Evolutionary conservation across 2,329 filamentous ascomycete genomes (phyloP), one percentile per base, ranked within the genome.

Genomic region (Nigrograna mackinnonii): DNA sequence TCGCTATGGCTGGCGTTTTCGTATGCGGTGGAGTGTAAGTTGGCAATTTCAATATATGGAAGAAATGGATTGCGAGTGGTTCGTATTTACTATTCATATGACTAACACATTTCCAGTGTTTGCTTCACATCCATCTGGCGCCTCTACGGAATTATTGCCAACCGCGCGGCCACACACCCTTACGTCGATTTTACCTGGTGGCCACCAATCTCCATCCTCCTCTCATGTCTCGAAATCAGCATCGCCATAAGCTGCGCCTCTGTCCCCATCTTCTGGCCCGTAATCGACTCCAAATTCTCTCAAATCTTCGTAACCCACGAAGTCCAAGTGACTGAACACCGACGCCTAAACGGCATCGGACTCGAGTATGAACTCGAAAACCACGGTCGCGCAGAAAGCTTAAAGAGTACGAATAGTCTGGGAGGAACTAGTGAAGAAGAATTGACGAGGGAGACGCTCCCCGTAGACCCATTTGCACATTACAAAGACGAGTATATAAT

Each of bases 1-100:
- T 64, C n/a, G 60, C 59, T 1, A 50, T 69, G 46, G 32, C 46
- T 18, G 65, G 62, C 2, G 47, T 69, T 0, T 67, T 68, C 31
- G 24, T 52, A 6, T 53, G 64, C 24, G 66, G 66, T 14, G 56
- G 49, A 18, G 39, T 66, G 65, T 69, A 22, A 36, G 34, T 36
- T 38, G 4, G 3, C 16, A 12, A 12, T 21, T 12, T 36, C 16
- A 17, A 9, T 9, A 33, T 4, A 33, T 12, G 24, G n/a, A n/a
- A n/a, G n/a, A n/a, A n/a, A n/a, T n/a, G n/a, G n/a, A n/a, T n/a
- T n/a, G n/a, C n/a, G n/a, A n/a, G n/a, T n/a, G n/a, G n/a, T n/a
- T n/a, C n/a, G 3, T 21, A 12, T 6, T 21, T 12, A 20, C 16
- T 9, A 9, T 9, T 14, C 4, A 33, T 12, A 14, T 28, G 11